Conservation (phyloP, 2,329 filamentous ascomycete genomes). For the Lecanicillium sp. region DNA sequence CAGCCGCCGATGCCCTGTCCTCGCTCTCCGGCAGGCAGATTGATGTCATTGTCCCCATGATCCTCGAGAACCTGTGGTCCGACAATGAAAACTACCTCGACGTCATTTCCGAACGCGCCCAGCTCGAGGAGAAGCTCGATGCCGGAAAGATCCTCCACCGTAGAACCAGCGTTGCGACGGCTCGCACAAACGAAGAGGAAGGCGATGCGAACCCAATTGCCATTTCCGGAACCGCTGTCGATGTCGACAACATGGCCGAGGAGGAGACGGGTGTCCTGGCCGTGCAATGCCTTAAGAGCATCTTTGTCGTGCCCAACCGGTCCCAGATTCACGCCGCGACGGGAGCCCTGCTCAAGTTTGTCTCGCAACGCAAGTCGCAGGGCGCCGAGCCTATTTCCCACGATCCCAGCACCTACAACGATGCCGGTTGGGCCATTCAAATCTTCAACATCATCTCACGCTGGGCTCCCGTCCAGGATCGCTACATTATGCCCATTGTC, state of each 20-base stretch:
- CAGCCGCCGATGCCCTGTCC: constrained; percentile 69
- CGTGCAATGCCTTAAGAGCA: constrained; percentile 75
- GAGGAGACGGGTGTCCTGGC: constrained; percentile 81
- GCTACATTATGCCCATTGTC: constrained; percentile 81
- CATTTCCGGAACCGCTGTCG: constrained; percentile 59
- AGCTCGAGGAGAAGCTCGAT: constrained; percentile 60
- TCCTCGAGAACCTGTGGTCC: constrained; percentile 80
- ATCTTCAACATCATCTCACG: constrained; percentile 71
- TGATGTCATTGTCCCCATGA: constrained; percentile 69
- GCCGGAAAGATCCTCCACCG: constrained; percentile 54
- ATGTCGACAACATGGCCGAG: constrained; percentile 84
- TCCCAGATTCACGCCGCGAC: constrained; percentile 75
- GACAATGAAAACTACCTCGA: constrained; percentile 63
- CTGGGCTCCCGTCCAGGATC: constrained; percentile 91
- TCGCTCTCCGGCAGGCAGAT: constrained; percentile 70
- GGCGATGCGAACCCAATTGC: constrained; percentile 56
- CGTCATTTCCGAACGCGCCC: constrained; percentile 56
- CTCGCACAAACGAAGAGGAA: constrained; percentile 61
- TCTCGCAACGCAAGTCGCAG: constrained; percentile 50
- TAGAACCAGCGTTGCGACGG: constrained; percentile 72
- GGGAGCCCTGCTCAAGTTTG: constrained; percentile 63
- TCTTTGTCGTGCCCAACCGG: constrained; percentile 75
- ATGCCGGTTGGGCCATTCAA: constrained; percentile 69
- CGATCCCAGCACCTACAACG: constrained; percentile 30
- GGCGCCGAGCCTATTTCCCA: constrained; percentile 44